Base-by-base conservation (phyloP, 768 basidiomycete genomes). In the Rhodotorula taiwanensis region DNA sequence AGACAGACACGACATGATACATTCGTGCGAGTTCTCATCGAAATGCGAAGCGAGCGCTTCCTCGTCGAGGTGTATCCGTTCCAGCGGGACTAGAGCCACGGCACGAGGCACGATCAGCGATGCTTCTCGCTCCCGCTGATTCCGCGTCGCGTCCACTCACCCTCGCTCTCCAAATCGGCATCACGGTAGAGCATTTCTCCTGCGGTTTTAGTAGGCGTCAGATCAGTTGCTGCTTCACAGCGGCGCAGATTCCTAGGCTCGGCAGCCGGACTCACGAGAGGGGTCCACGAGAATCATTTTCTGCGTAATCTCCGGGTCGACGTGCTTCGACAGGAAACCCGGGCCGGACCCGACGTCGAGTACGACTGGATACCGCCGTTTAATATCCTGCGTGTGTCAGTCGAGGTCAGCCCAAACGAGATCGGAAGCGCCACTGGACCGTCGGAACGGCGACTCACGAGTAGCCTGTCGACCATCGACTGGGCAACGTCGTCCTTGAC, bases 261-360 rank as follows among this genome's bases (percentile, higher is more conserved):
- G n/a, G n/a, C n/a, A n/a, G n/a, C n/a, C 34, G 50, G 20, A 75
- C 81, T 69, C 76, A 97, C 94, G 79, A 70, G 89, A 91, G 33
- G 84, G 82, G 66, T 98, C 95, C 45, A 95, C 74, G 87, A 98
- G 87, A 33, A 86, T 79, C 6, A 84, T 82, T 74, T 86, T 89
- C 74, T 81, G 77, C 16, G 85, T 82, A 69, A 83, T 85, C 56
- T 83, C 79, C 18, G 76, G 74, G 67, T 87, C 87, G 49, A 97
- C 73, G 36, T 94, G 79, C 73, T 86, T 89, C 10, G 91, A 83
- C 71, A 99, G 86, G 77, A 93, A 92, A 2, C 95, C 95, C 5
- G 95, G 80, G 16, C 94, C 92, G 33, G 90, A 84, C 2, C 90
- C 89, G 31, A 97, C 77, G 77, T 99, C 95, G 23, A 98, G 77